A percentile compares a stretch with the other conserved stretches of the same genome.
Evolutionary conservation across 1,139 yeast species (phyloP).

Genomic region (Saccharomyces hybrid): DNA sequence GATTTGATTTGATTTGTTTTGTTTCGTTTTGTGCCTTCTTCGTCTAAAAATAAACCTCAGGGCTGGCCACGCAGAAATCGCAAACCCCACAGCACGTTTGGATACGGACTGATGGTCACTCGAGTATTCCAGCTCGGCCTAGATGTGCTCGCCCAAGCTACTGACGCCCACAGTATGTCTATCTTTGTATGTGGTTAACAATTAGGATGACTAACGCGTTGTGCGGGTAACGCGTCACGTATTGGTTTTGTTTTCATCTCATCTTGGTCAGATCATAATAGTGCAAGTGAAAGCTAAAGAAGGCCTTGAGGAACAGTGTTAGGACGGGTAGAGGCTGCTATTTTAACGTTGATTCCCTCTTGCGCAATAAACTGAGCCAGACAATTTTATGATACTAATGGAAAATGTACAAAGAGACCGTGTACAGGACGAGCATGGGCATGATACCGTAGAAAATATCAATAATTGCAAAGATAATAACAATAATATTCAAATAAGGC

Average conservation of each 20-base stretch:
- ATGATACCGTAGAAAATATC: background rate
- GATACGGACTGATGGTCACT: too few relatives aligned
- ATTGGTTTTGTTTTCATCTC: background rate
- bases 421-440: background rate
- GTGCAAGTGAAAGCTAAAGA: background rate
- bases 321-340: background rate
- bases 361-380: background rate
- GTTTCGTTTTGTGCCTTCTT: too few relatives aligned
- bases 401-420: background rate
- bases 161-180: background rate
- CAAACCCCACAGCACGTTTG: too few relatives aligned
- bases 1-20: background rate
- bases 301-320: background rate
- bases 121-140: too few relatives aligned
- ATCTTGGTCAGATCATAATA: background rate
- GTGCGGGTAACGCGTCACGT: background rate
- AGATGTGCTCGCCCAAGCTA: background rate
- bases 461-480: background rate
- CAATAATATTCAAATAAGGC: background rate
- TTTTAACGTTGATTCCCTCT: background rate
- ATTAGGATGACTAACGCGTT: background rate
- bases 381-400: background rate
- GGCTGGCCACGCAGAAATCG: too few relatives aligned
- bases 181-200: background rate
- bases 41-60: too few relatives aligned